Evolutionary conservation across 164 flowering plant species (phyloP).

Genomic region (Litsea cubeba): DNA sequence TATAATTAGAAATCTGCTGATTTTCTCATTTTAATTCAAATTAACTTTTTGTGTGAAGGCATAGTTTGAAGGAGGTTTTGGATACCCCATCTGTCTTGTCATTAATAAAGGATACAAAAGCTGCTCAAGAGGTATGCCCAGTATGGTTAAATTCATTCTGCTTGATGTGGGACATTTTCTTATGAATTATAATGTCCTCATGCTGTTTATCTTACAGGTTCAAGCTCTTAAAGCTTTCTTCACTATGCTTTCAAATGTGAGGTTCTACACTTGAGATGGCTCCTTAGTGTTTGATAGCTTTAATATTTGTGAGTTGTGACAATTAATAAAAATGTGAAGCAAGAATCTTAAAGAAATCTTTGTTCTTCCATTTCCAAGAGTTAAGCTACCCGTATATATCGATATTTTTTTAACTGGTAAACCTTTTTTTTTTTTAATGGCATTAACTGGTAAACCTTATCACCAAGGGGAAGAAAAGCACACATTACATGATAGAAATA

Average conservation of each 20-base stretch:
- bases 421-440: too few species aligned
- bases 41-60: constrained; percentile 44
- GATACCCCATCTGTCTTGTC: constrained; percentile 91
- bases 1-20: not conserved
- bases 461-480: too few species aligned
- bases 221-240: constrained; percentile 88
- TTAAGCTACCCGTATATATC: too few species aligned
- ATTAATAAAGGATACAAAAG: constrained; percentile 96
- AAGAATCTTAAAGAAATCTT: not conserved
- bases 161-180: constrained; percentile 1
- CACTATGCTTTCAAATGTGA: constrained; percentile 92
- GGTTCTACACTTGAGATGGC: constrained; percentile 37
- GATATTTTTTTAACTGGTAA: too few species aligned
- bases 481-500: too few species aligned
- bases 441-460: too few species aligned
- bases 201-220: constrained; percentile 41
- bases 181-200: not conserved
- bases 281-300: not conserved
- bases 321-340: not conserved
- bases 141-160: not conserved
- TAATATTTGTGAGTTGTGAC: not conserved
- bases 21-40: constrained; percentile 1
- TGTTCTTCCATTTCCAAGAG: not conserved
- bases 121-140: constrained; percentile 81
- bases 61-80: constrained; percentile 87